These are phyloP conservation scores for Crithidia thermophila DNA, from an alignment of 208 protist species.

Conservation along the genomic window DNA sequence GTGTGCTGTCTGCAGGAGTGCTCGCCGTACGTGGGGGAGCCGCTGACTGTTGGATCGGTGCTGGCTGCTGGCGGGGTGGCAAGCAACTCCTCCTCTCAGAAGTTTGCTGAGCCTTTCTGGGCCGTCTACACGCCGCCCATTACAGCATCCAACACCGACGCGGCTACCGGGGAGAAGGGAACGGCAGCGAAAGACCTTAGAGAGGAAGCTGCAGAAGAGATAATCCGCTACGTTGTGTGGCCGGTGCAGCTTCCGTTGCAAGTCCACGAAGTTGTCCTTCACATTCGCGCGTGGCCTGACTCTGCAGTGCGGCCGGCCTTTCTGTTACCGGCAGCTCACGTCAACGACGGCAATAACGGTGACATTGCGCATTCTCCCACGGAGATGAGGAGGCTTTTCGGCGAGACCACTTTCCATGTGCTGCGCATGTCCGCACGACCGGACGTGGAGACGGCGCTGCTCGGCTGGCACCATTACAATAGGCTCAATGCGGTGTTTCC, in stretches of 20 bases:
- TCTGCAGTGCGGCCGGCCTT: background rate
- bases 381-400: no score
- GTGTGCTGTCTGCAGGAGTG: conserved; percentile 9
- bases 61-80: background rate
- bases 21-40: background rate
- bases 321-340: background rate
- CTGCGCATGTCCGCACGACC: conserved; percentile 2
- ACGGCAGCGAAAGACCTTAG: background rate
- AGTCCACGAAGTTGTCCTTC: background rate
- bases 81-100: background rate
- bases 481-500: background rate
- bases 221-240: conserved; percentile 1
- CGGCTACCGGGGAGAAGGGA: background rate
- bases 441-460: conserved; percentile 8
- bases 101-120: background rate
- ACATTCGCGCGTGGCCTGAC: background rate
- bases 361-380: no score
- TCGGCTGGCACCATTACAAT: background rate
- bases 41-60: background rate
- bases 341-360: no score
- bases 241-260: background rate
- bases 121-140: background rate
- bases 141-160: background rate
- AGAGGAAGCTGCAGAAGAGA: background rate
- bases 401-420: background rate